These are phyloP conservation scores for Starmerella bacillaris DNA, from an alignment of 805 yeast genomes.

Conservation along the genomic window DNA sequence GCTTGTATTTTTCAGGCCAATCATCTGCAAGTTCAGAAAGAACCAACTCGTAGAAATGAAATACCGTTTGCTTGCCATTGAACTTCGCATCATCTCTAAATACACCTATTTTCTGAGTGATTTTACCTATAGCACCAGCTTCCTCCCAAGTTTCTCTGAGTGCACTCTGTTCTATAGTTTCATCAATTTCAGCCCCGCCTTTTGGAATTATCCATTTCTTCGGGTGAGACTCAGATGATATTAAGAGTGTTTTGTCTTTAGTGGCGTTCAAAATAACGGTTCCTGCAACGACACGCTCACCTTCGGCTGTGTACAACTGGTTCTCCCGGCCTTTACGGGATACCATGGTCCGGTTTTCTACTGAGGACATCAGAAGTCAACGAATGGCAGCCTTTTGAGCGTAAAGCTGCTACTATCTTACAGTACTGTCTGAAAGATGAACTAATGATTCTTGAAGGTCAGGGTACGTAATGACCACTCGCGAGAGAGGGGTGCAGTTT, in stretches of 20 bases:
- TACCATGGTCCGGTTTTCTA: conserved; percentile 19
- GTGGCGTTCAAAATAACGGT: conserved; percentile 52
- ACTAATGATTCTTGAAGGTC: too few species aligned
- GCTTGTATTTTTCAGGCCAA: conserved; percentile 58
- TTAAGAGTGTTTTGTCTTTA: conserved; percentile 50
- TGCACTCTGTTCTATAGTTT: conserved; percentile 38
- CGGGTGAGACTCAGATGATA: conserved; percentile 52
- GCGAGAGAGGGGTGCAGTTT: too few species aligned
- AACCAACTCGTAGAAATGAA: conserved; percentile 67
- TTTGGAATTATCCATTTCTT: conserved; percentile 81
- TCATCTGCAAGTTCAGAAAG: conserved; percentile 35
- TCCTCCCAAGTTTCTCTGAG: conserved; percentile 95
- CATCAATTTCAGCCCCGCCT: conserved; percentile 88
- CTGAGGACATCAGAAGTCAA: too few species aligned
- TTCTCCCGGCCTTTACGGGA: conserved; percentile 25
- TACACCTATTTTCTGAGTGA: conserved; percentile 39
- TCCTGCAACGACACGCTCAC: conserved; percentile 86
- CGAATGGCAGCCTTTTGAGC: too few species aligned
- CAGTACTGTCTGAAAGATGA: too few species aligned
- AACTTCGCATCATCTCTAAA: conserved; percentile 45
- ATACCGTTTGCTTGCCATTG: conserved; percentile 45
- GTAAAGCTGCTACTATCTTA: too few species aligned
- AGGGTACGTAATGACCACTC: too few species aligned
- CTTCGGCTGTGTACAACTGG: conserved; percentile 34
- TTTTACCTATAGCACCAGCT: conserved; percentile 66